These are phyloP conservation scores for Nemania abortiva DNA, from an alignment of 2,329 filamentous ascomycete species.

Conservation along the genomic window DNA sequence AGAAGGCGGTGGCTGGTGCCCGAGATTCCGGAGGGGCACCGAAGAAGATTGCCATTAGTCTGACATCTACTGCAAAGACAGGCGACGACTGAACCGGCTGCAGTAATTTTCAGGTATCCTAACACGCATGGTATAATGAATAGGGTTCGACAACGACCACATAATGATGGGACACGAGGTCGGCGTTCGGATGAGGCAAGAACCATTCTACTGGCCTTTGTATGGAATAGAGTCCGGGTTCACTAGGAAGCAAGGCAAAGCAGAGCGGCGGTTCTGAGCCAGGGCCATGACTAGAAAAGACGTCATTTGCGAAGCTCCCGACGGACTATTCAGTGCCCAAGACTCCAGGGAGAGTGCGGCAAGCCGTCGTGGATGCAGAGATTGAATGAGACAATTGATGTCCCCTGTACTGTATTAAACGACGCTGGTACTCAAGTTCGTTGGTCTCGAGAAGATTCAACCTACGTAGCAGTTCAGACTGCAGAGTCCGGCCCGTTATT, in stretches of 20 bases:
- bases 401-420: constrained; percentile 36
- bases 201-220: constrained; percentile 42
- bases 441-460: constrained; percentile 7
- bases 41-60: constrained; percentile 70
- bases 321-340: constrained; percentile 20
- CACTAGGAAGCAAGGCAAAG: constrained; percentile 35
- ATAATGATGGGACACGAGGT: constrained; percentile 46
- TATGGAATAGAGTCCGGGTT: constrained; percentile 42
- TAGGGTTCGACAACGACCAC: constrained; percentile 40
- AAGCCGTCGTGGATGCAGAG: constrained; percentile 29
- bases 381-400: constrained; percentile 38
- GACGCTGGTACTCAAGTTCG: constrained; percentile 12
- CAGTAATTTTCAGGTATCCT: constrained; percentile 35
- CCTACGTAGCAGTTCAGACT: constrained; percentile 2
- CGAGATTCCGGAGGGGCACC: constrained; percentile 57
- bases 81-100: constrained; percentile 37
- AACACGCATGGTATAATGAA: constrained; percentile 36
- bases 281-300: constrained; percentile 23
- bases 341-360: constrained; percentile 20
- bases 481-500: not conserved
- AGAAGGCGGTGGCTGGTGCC: constrained; percentile 59
- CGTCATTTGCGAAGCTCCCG: constrained; percentile 18
- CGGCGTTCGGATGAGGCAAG: constrained; percentile 48
- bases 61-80: constrained; percentile 60
- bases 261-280: constrained; percentile 16